phyloP scores from a whole-genome alignment of 306 rosid genomes.

The Acmispon strigosus region DNA sequence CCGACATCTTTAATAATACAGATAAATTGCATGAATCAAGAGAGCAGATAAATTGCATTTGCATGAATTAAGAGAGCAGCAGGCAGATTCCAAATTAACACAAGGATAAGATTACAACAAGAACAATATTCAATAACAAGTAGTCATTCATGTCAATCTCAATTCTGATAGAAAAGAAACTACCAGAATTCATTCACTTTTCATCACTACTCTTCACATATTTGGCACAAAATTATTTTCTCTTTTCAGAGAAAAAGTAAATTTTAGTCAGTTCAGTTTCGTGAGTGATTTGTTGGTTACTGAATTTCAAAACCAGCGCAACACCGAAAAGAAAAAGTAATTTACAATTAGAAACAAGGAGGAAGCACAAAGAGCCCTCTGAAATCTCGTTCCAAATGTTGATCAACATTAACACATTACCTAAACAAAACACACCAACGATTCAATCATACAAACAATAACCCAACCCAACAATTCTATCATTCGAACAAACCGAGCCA shows the following conservation, averaged over 20 bases:
- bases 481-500: background rate
- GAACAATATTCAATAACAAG: background rate
- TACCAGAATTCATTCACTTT: background rate
- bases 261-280: no score
- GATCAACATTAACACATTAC: background rate
- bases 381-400: background rate
- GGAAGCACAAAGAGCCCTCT: background rate
- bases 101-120: background rate
- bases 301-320: no score
- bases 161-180: background rate
- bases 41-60: background rate
- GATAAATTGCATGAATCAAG: background rate
- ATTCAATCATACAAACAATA: background rate
- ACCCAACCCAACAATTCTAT: background rate
- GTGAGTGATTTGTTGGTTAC: no score
- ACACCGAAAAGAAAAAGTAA: no score
- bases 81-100: background rate
- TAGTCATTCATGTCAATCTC: background rate
- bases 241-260: no score
- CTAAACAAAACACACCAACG: background rate
- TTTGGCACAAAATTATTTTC: background rate
- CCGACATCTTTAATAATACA: background rate
- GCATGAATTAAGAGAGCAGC: background rate
- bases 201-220: background rate
- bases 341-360: background rate